Evolutionary conservation across 768 basidiomycete genomes (phyloP), one percentile per base, ranked within the genome.

Genomic region (Coprinopsis strossmayeri): DNA sequence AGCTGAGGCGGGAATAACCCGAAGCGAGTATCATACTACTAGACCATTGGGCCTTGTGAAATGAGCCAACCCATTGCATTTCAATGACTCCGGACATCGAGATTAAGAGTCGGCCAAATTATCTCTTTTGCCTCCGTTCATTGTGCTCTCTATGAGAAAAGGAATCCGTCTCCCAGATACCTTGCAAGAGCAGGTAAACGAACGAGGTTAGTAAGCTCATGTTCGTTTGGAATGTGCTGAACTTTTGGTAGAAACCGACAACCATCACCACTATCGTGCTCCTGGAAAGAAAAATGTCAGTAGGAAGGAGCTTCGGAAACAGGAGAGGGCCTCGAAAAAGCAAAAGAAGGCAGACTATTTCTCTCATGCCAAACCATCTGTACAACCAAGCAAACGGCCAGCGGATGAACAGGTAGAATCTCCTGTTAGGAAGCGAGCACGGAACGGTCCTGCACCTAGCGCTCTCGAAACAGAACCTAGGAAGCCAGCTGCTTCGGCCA

Each of bases 231-330:
- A n/a, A n/a, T 45, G 28, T n/a, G 30, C 27, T 23, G 9, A 38
- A 5, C 18, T 21, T 5, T 38, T 3, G 5, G 18, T 7, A 50
- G 52, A 24, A 26, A 48, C 42, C 24, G 27, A 50, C 23, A 35
- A 48, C 12, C 38, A 37, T 21, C 45, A 55, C 49, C 34, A 49
- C 45, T 23, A 32, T 23, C 48, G 44, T 23, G 39, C 21, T 13
- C 40, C 15, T 21, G 26, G 38, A 15, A 32, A 46, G 25, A 47
- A 28, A 13, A 21, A 44, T 4, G 30, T 59, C 21, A 72, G 74
- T 40, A 73, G 85, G 48, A 87, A 81, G 61, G 84, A 84, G 41
- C 60, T 73, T 12, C 69, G 87, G 35, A 89, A 83, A 59, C 74
- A 81, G 55, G 76, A 75, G 24, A 73, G 86, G n/a, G 51, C 67